phyloP scores from a whole-genome alignment of 176 grass and related monocot genomes.

The Miscanthus lutarioriparius region DNA sequence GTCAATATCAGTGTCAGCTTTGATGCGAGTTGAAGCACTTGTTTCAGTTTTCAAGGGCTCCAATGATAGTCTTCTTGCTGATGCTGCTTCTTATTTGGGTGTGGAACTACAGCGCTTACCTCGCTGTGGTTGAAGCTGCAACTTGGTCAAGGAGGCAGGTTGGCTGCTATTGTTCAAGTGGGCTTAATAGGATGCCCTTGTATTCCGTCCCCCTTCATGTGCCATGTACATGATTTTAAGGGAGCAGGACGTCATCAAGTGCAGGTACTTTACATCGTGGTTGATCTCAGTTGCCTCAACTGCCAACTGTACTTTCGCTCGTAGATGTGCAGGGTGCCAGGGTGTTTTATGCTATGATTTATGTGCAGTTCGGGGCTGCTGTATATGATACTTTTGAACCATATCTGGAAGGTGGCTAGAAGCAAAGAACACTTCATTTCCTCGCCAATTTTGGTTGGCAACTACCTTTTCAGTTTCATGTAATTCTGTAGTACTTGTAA shows the following conservation, averaged over 20 bases:
- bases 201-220: not conserved
- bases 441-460: constrained; percentile 48
- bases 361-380: not conserved
- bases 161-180: not conserved
- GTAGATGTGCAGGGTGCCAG: constrained; percentile 4
- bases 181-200: not conserved
- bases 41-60: constrained; percentile 66
- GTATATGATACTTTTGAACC: constrained; percentile 12
- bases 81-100: constrained; percentile 60
- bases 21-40: constrained; percentile 72
- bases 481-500: constrained; percentile 25
- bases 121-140: constrained; percentile 60
- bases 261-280: constrained; percentile 11
- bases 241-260: constrained; percentile 6
- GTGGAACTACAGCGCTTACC: constrained; percentile 80
- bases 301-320: not conserved
- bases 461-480: constrained; percentile 31
- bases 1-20: constrained; percentile 70
- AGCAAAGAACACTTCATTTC: constrained; percentile 7
- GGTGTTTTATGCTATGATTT: constrained; percentile 14
- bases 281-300: not conserved
- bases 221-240: constrained; percentile 18
- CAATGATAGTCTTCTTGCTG: constrained; percentile 51
- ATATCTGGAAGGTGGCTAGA: not conserved
- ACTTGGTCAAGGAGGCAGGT: not conserved